Conservation (phyloP, 2,329 filamentous ascomycete genomes). For the Arachnomyces sp. region DNA sequence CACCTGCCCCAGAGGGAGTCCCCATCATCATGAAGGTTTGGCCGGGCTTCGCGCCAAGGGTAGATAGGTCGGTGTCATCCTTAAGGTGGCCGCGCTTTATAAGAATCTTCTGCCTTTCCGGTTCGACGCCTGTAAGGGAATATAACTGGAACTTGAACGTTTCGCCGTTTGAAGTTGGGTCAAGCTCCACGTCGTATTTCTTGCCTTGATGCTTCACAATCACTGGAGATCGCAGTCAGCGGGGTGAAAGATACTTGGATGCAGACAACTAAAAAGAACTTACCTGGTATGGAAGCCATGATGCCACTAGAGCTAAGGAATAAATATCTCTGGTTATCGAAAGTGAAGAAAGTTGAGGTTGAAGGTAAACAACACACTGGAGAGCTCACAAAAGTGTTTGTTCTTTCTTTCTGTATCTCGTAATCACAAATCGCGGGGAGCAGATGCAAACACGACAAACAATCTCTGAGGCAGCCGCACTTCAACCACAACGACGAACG, state of each 20-base stretch:
- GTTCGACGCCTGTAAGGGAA: slow-evolving; percentile 91
- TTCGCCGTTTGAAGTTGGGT: slow-evolving; percentile 75
- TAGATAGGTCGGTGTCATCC: slow-evolving; percentile 81
- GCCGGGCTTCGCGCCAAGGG: slow-evolving; percentile 75
- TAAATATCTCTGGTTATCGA: slow-evolving; percentile 5
- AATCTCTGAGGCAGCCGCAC: slow-evolving; percentile 1
- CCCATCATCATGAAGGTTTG: slow-evolving; percentile 97
- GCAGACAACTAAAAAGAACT: slow-evolving; percentile 14
- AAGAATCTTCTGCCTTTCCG: slow-evolving; percentile 90
- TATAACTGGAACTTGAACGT: slow-evolving; percentile 94
- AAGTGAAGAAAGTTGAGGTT: not conserved
- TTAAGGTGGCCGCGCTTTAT: slow-evolving; percentile 93
- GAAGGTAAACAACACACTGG: not conserved
- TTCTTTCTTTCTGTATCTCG: slow-evolving; percentile 7
- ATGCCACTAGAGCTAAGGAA: slow-evolving; percentile 12
- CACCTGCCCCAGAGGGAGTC: slow-evolving; percentile 62
- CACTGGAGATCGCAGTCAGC: slow-evolving; percentile 46
- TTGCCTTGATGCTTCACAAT: slow-evolving; percentile 93
- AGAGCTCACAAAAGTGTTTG: slow-evolving; percentile 1
- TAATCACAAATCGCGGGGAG: slow-evolving; percentile 13
- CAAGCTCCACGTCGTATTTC: slow-evolving; percentile 89
- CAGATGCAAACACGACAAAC: slow-evolving; percentile 30
- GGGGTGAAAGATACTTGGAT: slow-evolving; percentile 14
- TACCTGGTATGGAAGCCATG: slow-evolving; percentile 53
- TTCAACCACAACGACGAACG: slow-evolving; percentile 7